Conservation (phyloP, 257 asterid species). For the Jasminum sambac region DNA sequence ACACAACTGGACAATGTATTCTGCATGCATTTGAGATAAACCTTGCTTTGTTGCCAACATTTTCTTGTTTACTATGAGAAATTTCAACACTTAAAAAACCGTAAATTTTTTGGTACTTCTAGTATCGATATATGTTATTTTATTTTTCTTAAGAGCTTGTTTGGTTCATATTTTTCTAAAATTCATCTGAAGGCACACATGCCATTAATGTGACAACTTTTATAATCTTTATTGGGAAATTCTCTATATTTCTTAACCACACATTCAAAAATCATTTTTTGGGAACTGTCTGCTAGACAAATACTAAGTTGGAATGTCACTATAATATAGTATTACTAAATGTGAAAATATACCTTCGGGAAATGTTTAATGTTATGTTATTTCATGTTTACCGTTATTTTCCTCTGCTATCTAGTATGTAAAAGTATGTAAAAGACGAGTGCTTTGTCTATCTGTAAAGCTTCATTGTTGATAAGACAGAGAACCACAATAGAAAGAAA, state of each 20-base stretch:
- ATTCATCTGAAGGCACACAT: too few relatives aligned
- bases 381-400: not conserved
- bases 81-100: not conserved
- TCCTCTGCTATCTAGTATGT: not conserved
- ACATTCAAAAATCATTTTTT: too few relatives aligned
- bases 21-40: not conserved
- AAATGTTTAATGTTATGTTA: not conserved
- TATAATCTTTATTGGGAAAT: not conserved
- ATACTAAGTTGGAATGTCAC: too few relatives aligned
- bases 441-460: constrained; percentile 1
- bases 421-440: too few relatives aligned
- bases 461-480: constrained; percentile 14
- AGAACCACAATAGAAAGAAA: not conserved
- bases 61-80: not conserved
- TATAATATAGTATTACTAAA: too few relatives aligned
- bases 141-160: not conserved
- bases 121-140: not conserved
- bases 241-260: not conserved
- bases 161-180: too few relatives aligned
- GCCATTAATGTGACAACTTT: not conserved
- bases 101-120: not conserved
- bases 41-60: not conserved
- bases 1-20: not conserved
- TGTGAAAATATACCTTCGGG: too few relatives aligned
- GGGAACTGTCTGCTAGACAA: too few relatives aligned